Evolutionary conservation across 345 rosid genomes (phyloP).

Genomic region (Cochlearia excelsa): DNA sequence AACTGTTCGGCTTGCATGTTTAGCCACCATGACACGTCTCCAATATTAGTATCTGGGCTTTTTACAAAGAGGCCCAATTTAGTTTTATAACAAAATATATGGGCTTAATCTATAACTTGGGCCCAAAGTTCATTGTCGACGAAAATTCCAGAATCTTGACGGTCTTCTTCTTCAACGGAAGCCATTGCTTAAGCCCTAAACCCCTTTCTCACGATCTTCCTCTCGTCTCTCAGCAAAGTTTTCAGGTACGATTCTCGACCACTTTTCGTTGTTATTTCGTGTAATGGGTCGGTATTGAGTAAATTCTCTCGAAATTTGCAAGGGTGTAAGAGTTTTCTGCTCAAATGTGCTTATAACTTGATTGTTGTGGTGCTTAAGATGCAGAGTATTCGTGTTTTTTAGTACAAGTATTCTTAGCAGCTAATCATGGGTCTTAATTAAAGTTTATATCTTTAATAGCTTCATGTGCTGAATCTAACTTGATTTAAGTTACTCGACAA

Average conservation of each 20-base stretch:
- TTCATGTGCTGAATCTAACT: conserved; percentile 5
- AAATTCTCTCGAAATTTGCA: not conserved
- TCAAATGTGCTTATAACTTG: too few species aligned
- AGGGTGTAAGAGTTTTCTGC: not conserved
- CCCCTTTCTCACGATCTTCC: conserved; percentile 25
- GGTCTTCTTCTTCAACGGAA: conserved; percentile 2
- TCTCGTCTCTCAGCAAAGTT: not conserved
- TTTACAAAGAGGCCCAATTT: not conserved
- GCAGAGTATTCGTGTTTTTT: conserved; percentile 5
- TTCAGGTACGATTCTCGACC: conserved; percentile 22
- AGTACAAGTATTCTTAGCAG: not conserved
- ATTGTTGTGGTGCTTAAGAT: not conserved
- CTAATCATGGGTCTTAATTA: not conserved
- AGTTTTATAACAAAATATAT: not conserved
- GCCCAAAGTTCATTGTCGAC: conserved; percentile 17
- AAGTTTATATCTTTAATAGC: conserved; percentile 1
- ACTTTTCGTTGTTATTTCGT: not conserved
- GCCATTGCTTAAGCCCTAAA: conserved; percentile 31
- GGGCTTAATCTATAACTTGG: conserved; percentile 9
- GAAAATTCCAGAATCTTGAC: not conserved
- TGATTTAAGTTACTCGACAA: not conserved
- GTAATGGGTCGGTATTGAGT: not conserved
- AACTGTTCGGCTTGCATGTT: conserved; percentile 38
- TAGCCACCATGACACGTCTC: conserved; percentile 22
- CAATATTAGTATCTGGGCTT: conserved; percentile 5